Evolutionary conservation across 2,329 filamentous ascomycete genomes (phyloP).

Genomic region (Tolypocladium ophioglossoides): DNA sequence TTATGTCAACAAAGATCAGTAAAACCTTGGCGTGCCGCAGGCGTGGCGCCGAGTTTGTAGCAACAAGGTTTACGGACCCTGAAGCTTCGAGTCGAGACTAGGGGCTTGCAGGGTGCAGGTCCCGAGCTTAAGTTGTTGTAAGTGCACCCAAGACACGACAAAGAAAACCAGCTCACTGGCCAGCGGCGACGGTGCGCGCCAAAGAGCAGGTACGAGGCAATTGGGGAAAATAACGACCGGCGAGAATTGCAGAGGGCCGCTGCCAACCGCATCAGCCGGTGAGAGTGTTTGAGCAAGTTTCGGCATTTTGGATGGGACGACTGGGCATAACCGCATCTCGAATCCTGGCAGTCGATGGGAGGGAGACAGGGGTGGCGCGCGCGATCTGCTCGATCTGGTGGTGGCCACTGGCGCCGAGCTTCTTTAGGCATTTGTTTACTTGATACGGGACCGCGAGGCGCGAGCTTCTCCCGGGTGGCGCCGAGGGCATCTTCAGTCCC

Average conservation of each 20-base stretch:
- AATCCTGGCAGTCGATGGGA: not conserved
- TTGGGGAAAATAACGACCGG: not conserved
- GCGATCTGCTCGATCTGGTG: not conserved
- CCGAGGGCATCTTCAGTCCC: too few relatives aligned
- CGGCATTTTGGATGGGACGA: not conserved
- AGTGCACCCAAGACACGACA: not conserved
- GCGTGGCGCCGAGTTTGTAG: not conserved
- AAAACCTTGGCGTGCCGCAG: not conserved
- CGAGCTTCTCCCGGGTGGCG: too few relatives aligned
- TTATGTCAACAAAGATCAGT: not conserved
- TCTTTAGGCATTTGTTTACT: not conserved
- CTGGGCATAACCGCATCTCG: not conserved
- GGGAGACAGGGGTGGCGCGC: not conserved
- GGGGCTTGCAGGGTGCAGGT: not conserved
- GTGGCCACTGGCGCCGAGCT: not conserved
- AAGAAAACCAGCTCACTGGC: not conserved
- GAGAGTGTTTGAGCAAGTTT: conserved; percentile 11
- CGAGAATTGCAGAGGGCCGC: not conserved
- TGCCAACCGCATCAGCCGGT: not conserved
- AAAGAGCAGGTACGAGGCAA: not conserved
- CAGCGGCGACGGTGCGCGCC: not conserved
- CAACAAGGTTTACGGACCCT: not conserved
- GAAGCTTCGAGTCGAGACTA: not conserved
- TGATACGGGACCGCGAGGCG: too few relatives aligned
- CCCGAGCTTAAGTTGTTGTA: not conserved